phyloP scores from a whole-genome alignment of 306 rosid species.

The Glycine tomentella region DNA sequence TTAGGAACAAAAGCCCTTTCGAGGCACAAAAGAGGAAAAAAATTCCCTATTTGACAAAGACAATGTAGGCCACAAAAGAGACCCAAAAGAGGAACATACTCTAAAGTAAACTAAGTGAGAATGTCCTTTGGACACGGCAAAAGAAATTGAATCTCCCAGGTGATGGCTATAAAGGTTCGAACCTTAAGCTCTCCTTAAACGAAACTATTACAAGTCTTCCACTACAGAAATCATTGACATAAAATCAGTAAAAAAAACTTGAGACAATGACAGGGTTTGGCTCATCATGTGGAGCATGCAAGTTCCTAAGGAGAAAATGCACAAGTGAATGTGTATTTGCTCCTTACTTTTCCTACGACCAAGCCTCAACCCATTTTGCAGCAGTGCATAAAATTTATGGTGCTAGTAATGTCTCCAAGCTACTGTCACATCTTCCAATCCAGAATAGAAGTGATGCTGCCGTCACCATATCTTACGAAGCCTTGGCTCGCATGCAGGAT shows the following conservation, averaged over 20 bases:
- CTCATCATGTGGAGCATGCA: conserved; percentile 94
- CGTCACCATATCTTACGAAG: conserved; percentile 77
- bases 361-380: conserved; percentile 76
- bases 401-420: conserved; percentile 83
- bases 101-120: conserved; percentile 46
- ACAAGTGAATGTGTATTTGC: conserved; percentile 73
- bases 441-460: conserved; percentile 79
- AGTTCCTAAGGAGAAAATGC: conserved; percentile 85
- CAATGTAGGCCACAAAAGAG: conserved; percentile 80
- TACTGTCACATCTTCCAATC: conserved; percentile 71
- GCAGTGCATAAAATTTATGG: conserved; percentile 92
- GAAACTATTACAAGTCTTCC: conserved; percentile 24
- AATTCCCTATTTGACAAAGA: conserved; percentile 65
- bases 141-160: conserved; percentile 47
- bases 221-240: conserved; percentile 45
- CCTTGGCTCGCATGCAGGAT: conserved; percentile 81
- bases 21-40: conserved; percentile 58
- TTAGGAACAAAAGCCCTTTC: not conserved
- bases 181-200: conserved; percentile 52
- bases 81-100: conserved; percentile 65
- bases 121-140: conserved; percentile 55
- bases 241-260: conserved; percentile 34
- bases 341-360: conserved; percentile 81
- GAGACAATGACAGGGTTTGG: conserved; percentile 72
- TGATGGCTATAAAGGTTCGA: conserved; percentile 69